Conservation (phyloP, 345 rosid genomes). For the Gossypium australe region DNA sequence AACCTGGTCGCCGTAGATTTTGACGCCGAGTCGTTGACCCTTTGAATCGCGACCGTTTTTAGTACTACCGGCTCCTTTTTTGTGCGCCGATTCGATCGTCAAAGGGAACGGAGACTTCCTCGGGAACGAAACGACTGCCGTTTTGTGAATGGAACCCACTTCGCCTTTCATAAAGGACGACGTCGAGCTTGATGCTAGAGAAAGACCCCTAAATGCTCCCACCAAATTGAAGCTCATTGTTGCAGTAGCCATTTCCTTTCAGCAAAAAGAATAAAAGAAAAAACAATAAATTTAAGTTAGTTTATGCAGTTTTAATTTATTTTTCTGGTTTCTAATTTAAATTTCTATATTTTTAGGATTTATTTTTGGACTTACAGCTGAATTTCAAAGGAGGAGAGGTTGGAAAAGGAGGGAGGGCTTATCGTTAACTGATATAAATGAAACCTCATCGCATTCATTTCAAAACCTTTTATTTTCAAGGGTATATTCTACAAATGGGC, state of each 20-base stretch:
- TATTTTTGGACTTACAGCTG: neutral
- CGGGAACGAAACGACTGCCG: conserved; percentile 37
- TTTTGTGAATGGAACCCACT: conserved; percentile 16
- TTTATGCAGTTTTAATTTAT: neutral
- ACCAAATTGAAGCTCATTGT: conserved; percentile 49
- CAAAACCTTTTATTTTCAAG: too few relatives aligned
- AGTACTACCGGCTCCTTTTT: conserved; percentile 98
- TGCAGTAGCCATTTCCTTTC: conserved; percentile 30
- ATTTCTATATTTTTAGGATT: neutral
- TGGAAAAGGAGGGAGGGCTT: neutral
- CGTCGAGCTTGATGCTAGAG: conserved; percentile 47
- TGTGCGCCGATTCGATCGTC: conserved; percentile 83
- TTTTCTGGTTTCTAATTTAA: neutral
- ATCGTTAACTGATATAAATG: neutral
- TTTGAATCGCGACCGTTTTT: conserved; percentile 96
- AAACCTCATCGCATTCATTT: too few relatives aligned
- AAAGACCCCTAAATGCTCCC: conserved; percentile 60
- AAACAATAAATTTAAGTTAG: neutral
- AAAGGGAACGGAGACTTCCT: conserved; percentile 40
- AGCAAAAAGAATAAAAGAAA: neutral
- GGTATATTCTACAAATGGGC: too few relatives aligned
- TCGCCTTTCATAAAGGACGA: conserved; percentile 61
- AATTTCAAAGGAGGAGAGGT: neutral
- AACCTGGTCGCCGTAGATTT: conserved; percentile 80
- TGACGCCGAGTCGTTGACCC: conserved; percentile 82